These are phyloP conservation scores for Hansenula sp. DNA, from an alignment of 1,139 yeast genomes.

Conservation along the genomic window DNA sequence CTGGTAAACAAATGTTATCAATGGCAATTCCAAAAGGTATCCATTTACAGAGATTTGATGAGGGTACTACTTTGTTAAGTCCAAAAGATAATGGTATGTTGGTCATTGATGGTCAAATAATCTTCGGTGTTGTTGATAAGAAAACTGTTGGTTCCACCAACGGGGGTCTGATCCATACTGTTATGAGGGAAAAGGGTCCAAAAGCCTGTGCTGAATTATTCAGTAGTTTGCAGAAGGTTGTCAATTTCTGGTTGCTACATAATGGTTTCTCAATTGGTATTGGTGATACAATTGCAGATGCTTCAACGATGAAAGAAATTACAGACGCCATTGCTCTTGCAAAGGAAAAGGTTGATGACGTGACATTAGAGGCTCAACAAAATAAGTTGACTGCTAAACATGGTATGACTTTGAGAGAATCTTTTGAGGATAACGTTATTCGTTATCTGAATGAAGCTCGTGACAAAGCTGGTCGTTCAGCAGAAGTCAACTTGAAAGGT, in stretches of 20 bases:
- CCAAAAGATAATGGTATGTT: constrained; percentile 54
- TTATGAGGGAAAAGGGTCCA: constrained; percentile 97
- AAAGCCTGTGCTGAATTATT: constrained; percentile 84
- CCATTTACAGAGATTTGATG: constrained; percentile 90
- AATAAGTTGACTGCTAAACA: constrained; percentile 91
- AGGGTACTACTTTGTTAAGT: constrained; percentile 76
- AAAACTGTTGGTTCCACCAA: constrained; percentile 98
- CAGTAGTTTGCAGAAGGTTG: constrained; percentile 91
- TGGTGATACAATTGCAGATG: constrained; percentile 99
- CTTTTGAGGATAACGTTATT: constrained; percentile 96
- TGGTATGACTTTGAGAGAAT: constrained; percentile 98
- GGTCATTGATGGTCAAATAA: constrained; percentile 42
- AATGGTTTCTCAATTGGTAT: constrained; percentile 98
- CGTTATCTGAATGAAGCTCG: constrained; percentile 96
- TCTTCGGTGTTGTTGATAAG: constrained; percentile 97
- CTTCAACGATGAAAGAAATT: constrained; percentile 90
- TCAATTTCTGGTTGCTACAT: constrained; percentile 93
- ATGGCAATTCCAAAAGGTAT: constrained; percentile 95
- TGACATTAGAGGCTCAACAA: constrained; percentile 86
- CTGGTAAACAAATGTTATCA: constrained; percentile 93
- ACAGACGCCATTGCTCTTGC: constrained; percentile 93
- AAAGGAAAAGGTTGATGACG: constrained; percentile 87
- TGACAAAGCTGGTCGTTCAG: constrained; percentile 98
- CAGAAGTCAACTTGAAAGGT: constrained; percentile 93
- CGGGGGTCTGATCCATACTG: constrained; percentile 96